Evolutionary conservation across 257 asterid species (phyloP).

Genomic region (Euphrasia confusa): DNA sequence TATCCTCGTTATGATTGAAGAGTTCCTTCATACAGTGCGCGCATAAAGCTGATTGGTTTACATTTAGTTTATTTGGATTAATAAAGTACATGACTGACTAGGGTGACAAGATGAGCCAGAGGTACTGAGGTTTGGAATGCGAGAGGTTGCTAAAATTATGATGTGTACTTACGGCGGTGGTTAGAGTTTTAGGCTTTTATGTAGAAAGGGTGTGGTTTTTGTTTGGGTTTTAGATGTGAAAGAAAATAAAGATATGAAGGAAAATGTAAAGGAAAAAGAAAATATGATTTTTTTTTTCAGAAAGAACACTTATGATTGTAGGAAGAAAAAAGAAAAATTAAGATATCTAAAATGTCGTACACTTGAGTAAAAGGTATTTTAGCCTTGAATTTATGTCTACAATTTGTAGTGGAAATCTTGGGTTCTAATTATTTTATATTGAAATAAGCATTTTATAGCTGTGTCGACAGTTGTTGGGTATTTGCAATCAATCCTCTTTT

Average conservation of each 20-base stretch:
- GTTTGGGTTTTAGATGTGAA: constrained; percentile 18
- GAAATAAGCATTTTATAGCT: neutral
- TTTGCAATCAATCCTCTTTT: constrained; percentile 7
- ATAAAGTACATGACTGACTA: neutral
- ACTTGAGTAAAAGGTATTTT: neutral
- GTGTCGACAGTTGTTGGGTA: neutral
- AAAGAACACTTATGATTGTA: neutral
- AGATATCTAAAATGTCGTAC: neutral
- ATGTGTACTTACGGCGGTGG: neutral
- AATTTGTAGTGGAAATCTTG: neutral
- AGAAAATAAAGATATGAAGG: neutral
- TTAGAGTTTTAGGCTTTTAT: neutral
- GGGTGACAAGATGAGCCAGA: neutral
- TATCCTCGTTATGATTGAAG: neutral
- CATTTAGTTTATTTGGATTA: neutral
- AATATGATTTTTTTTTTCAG: neutral
- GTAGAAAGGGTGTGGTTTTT: neutral
- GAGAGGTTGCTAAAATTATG: neutral
- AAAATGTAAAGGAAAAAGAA: neutral
- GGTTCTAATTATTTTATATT: neutral
- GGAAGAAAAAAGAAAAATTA: neutral
- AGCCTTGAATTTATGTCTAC: neutral
- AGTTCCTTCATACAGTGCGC: neutral
- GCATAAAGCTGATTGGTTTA: constrained; percentile 6
- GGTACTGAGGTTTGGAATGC: neutral